Conservation (phyloP, 116 monocot genomes). For the Zostera marina region DNA sequence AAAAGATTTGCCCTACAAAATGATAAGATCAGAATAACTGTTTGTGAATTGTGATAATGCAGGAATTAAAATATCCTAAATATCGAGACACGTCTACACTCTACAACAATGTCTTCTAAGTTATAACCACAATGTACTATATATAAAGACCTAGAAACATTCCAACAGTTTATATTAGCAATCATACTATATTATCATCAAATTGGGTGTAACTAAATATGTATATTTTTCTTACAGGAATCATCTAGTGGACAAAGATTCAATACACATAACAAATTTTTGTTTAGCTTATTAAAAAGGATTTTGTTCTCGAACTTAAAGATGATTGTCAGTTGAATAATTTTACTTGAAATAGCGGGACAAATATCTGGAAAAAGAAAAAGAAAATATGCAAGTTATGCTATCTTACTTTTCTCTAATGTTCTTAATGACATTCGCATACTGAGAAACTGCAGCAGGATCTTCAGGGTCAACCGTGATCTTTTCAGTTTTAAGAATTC, state of each 20-base stretch:
- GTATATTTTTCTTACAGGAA: neutral
- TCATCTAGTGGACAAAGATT: too few species aligned
- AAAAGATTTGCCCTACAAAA: slow-evolving; percentile 58
- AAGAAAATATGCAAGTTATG: neutral
- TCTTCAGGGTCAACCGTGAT: slow-evolving; percentile 91
- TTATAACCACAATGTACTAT: too few species aligned
- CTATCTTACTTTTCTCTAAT: slow-evolving; percentile 76
- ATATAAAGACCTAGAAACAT: too few species aligned
- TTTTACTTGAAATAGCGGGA: neutral
- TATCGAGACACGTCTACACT: too few species aligned
- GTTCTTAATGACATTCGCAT: slow-evolving; percentile 72
- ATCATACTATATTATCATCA: neutral
- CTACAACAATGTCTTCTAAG: too few species aligned
- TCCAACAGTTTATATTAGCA: too few species aligned
- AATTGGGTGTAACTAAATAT: neutral
- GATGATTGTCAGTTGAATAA: neutral
- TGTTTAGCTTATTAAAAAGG: too few species aligned
- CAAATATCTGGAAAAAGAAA: neutral
- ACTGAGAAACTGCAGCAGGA: slow-evolving; percentile 64
- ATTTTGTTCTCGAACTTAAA: too few species aligned
- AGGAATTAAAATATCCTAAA: too few species aligned
- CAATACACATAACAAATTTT: too few species aligned
- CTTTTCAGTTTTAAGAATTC: slow-evolving; percentile 70
- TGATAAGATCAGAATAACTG: neutral
- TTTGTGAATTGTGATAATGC: too few species aligned